phyloP scores from a whole-genome alignment of 2,329 filamentous ascomycete species.

The Cladosporium oxysporum region DNA sequence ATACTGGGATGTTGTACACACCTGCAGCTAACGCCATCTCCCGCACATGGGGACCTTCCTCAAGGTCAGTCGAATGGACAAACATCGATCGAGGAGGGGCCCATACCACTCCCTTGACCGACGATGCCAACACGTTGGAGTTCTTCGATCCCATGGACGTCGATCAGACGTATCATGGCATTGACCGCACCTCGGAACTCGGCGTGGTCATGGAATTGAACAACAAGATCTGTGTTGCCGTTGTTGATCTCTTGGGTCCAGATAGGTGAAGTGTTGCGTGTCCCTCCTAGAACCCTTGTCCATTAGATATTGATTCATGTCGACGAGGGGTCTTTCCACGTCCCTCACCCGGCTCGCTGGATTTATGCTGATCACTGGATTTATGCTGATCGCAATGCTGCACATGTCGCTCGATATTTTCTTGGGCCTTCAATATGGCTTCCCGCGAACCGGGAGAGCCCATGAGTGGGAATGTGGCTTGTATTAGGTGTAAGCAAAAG shows the following conservation, averaged over 20 bases:
- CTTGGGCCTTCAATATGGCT: slow-evolving; percentile 6
- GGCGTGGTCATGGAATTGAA: slow-evolving; percentile 8
- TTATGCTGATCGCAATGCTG: slow-evolving; percentile 9
- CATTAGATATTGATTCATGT: neutral
- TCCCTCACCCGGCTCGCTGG: slow-evolving; percentile 7
- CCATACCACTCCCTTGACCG: slow-evolving; percentile 9
- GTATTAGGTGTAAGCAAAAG: neutral
- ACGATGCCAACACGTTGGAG: slow-evolving; percentile 11
- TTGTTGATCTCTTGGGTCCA: slow-evolving; percentile 14
- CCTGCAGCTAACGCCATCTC: slow-evolving; percentile 2
- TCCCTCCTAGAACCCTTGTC: neutral
- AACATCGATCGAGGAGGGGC: neutral
- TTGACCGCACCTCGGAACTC: slow-evolving; percentile 10
- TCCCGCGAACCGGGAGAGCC: slow-evolving; percentile 7
- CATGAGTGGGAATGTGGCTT: neutral
- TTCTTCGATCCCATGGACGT: slow-evolving; percentile 2
- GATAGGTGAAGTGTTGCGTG: neutral
- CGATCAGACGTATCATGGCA: slow-evolving; percentile 6
- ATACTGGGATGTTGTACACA: slow-evolving; percentile 8
- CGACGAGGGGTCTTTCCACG: neutral
- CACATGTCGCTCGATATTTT: slow-evolving; percentile 5
- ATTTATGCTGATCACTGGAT: neutral
- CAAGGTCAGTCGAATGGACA: slow-evolving; percentile 1
- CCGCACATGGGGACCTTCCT: neutral
- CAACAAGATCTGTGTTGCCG: slow-evolving; percentile 5